Evolutionary conservation across 1,284 basidiomycete genomes (phyloP).

Genomic region (Melampsora americana): DNA sequence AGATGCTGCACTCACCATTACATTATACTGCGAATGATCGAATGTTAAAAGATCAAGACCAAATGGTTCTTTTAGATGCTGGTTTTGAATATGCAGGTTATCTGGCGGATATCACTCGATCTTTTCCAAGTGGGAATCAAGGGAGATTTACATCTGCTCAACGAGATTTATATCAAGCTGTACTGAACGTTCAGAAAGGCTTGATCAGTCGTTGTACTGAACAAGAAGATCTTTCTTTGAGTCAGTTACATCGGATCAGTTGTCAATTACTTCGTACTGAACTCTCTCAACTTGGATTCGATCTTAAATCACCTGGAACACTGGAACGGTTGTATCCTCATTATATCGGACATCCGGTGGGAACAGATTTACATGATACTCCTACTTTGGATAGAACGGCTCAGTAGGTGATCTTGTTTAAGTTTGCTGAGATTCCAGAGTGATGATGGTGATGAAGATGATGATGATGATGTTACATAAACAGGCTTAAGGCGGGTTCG

Average conservation of each 20-base stretch:
- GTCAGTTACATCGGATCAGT: slow-evolving; percentile 75
- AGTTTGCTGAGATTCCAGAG: background rate
- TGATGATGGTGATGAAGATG: too few relatives aligned
- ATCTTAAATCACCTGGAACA: slow-evolving; percentile 47
- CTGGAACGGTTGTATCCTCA: slow-evolving; percentile 65
- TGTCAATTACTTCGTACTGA: slow-evolving; percentile 69
- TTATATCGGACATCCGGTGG: slow-evolving; percentile 62
- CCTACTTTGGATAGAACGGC: slow-evolving; percentile 55
- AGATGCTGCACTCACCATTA: slow-evolving; percentile 67
- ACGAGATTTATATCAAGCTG: slow-evolving; percentile 78
- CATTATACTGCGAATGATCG: slow-evolving; percentile 90
- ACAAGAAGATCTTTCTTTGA: slow-evolving; percentile 61
- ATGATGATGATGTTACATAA: background rate
- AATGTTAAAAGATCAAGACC: slow-evolving; percentile 63
- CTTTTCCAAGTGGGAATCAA: slow-evolving; percentile 32
- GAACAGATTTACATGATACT: slow-evolving; percentile 59
- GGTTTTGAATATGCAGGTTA: slow-evolving; percentile 39
- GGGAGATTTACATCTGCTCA: slow-evolving; percentile 73
- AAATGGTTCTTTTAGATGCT: slow-evolving; percentile 82
- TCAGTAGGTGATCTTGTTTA: slow-evolving; percentile 49
- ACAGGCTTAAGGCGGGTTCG: slow-evolving; percentile 70
- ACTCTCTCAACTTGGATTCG: slow-evolving; percentile 77
- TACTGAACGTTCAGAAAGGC: slow-evolving; percentile 71
- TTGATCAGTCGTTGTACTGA: slow-evolving; percentile 57
- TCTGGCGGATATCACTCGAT: slow-evolving; percentile 41